Base-by-base conservation (phyloP, 176 grass and related monocot species). In the Musa acuminata region DNA sequence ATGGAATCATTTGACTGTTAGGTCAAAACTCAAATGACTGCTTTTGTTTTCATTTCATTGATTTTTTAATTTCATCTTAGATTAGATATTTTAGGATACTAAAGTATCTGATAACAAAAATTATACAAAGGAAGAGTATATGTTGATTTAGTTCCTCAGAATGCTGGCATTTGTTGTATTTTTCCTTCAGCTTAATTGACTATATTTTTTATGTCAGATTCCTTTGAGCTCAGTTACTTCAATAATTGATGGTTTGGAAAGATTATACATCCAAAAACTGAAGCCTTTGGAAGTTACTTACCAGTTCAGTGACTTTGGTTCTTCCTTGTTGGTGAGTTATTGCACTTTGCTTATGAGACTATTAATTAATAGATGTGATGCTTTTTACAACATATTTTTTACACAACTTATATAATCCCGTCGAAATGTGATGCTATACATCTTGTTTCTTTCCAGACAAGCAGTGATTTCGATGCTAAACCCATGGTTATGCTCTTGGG, bases 401-500 rank as follows among this genome's bases (percentile, higher is more conserved):
- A 4, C 25, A 68, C 9, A 13, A 13, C 2, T 53, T 21, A 16
- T 0, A 70, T 50, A 50, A 20, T 8, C 51, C 17, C 4, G 8
- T 14, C 22, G 10, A 25, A 73, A 55, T 57, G 13, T 55, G 24
- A 27, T 26, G 8, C 66, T 13, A 51, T 85, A 20, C n/a, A n/a
- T 75, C 11, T 52, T 82, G 22, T 26, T 52, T 24, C 64, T 27
- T 79, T 75, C 70, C 75, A 99, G 95, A 91, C 91, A 84, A 91
- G 84, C 49, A 99, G 91, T 75, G 95, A 99, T 89, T 99, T 99
- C 89, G 90, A 94, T 84, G 90, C 90, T 79, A 99, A 94, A 53
- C 90, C 95, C 72, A 99, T 99, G 95, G 91, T 99, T 82, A 99
- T 99, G 95, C 90, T 99, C 77, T 85, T 99, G 67, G 95, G 95